phyloP scores from a whole-genome alignment of 2,329 filamentous ascomycete genomes.

The Calonectria pauciramosa region DNA sequence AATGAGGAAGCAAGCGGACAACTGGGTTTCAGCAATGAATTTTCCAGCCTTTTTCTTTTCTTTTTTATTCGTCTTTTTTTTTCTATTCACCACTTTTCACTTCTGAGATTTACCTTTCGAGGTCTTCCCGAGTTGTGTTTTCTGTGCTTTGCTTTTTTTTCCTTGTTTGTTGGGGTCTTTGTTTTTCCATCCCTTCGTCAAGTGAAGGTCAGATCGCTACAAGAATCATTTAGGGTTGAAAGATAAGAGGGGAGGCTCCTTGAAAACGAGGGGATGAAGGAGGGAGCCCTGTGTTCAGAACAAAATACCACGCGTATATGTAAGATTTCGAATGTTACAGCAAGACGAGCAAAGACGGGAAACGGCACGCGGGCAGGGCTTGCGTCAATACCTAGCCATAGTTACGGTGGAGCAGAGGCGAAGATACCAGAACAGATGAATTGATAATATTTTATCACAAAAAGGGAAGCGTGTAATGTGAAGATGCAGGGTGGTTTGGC shows the following conservation, averaged over 20 bases:
- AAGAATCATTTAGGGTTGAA: conserved; percentile 20
- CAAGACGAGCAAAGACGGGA: conserved; percentile 21
- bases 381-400: conserved; percentile 29
- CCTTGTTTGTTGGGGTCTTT: conserved; percentile 36
- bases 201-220: conserved; percentile 14
- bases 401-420: conserved; percentile 23
- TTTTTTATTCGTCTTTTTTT: conserved; percentile 28
- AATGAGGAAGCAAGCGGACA: conserved; percentile 36
- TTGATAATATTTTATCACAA: conserved; percentile 14
- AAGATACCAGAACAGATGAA: conserved; percentile 31
- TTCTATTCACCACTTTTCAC: conserved; percentile 30
- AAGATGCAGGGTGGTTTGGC: not conserved
- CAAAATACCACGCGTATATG: conserved; percentile 46
- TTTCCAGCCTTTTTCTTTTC: conserved; percentile 32
- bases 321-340: conserved; percentile 45
- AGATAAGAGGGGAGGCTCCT: conserved; percentile 22
- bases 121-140: conserved; percentile 31
- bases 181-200: conserved; percentile 21
- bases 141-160: conserved; percentile 34
- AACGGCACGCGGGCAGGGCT: conserved; percentile 31
- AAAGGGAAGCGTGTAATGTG: not conserved
- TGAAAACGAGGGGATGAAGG: conserved; percentile 27
- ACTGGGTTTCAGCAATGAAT: conserved; percentile 31
- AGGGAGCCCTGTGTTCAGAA: conserved; percentile 47
- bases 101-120: conserved; percentile 2